Evolutionary conservation across 352 stramenopile genomes (phyloP), one percentile per base, ranked within the genome.

Genomic region (Phytopythium mirpurense): DNA sequence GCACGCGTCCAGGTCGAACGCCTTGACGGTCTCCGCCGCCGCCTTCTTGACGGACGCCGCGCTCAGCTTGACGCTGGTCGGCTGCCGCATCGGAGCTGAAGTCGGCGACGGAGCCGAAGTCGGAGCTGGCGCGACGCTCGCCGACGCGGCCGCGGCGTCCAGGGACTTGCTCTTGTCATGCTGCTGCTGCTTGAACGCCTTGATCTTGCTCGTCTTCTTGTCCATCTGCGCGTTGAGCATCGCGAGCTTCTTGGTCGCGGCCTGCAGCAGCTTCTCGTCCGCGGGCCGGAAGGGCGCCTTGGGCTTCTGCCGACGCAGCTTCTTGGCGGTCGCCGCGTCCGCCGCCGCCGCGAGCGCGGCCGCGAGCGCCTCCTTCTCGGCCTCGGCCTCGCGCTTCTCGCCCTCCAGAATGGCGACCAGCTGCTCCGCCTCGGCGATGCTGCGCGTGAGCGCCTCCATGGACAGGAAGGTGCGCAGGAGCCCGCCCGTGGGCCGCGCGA

Each of bases 401-500:
- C 61, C 35, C 16, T 79, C 72, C 19, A 91, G 53, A 16, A 81
- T 84, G 9, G 35, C 41, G 9, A 89, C 67, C 5, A 87, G 60
- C 32, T 74, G 62, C 23, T 84, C 54, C 1, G 78, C 77, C 50
- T 87, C 68, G 0, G 69, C 60, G 26, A 96, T 88, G 29, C 65
- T 72, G 1, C 63, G 64, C 0, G 73, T 90, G 1, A 93, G 60
- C 18, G 63, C 68, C 57, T 93, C 78, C 68, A 93, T 84, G 6
- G 66, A 71, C 9, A 94, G 44, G 51, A 93, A 95, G 7, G 69
- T 85, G 6, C 69, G 57, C 24, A 96, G 59, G 10, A 96, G 47
- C 0, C 77, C 83, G 5, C 83, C 82, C 0, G 83, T 93, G 5
- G 86, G 81, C 34, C 83, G 78, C 19, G 74, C 78, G 9, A 96